Percentiles rank a stretch among this genome's conserved stretches.
These are phyloP conservation scores for Fraxinus greggii DNA, from an alignment of 305 asterid species.

Conservation along the genomic window DNA sequence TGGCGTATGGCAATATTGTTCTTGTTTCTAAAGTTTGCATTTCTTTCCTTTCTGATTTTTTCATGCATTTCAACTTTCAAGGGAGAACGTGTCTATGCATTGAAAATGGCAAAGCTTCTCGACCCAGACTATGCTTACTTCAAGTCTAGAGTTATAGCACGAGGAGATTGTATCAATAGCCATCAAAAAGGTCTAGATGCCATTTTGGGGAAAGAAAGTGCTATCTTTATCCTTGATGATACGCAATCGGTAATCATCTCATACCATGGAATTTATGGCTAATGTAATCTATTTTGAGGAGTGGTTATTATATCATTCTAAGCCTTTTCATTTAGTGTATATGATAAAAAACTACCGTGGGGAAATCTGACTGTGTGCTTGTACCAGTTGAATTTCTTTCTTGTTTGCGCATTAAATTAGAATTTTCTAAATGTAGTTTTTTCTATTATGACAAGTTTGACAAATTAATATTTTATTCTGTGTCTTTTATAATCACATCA, in stretches of 20 bases:
- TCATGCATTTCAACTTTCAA: not conserved
- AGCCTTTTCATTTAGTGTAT: not conserved
- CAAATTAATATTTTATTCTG: not conserved
- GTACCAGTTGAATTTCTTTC: not conserved
- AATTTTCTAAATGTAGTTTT: not conserved
- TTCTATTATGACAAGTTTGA: not conserved
- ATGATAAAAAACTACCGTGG: not conserved
- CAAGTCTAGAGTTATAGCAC: slow-evolving; percentile 46
- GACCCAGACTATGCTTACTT: slow-evolving; percentile 25
- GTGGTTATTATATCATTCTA: not conserved
- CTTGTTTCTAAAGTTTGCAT: not conserved
- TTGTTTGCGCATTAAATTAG: not conserved
- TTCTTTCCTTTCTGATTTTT: not conserved
- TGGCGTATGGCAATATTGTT: not conserved
- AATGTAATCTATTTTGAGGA: not conserved
- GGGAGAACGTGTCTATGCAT: slow-evolving; percentile 12
- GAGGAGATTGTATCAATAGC: slow-evolving; percentile 38
- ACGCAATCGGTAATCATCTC: not conserved
- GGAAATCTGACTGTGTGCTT: not conserved
- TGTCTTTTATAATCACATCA: not conserved
- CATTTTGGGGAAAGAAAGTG: not conserved
- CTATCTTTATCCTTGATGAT: not conserved
- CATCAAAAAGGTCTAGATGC: slow-evolving; percentile 29
- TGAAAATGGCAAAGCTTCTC: slow-evolving; percentile 16
- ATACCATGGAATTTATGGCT: not conserved